Base-by-base conservation (phyloP, 2,329 filamentous ascomycete genomes). In the Curvularia sp. region DNA sequence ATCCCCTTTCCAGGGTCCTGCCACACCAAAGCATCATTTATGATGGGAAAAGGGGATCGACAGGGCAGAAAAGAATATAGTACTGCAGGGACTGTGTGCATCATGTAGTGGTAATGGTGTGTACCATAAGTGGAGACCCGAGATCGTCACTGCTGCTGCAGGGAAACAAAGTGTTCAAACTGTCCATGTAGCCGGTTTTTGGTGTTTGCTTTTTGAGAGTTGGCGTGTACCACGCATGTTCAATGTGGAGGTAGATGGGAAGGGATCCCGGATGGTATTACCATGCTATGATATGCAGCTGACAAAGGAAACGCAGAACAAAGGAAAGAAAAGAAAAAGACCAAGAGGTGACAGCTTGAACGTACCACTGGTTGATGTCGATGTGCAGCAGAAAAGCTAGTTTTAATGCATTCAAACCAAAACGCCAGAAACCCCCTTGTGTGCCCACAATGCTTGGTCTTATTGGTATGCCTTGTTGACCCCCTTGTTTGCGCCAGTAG, bases 101-200 rank as follows among this genome's bases (percentile, higher is more conserved):
- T 38, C 15, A 18, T 38, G 13, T 2, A 7, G 35, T 38, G 35
- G 35, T 18, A 38, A 38, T 18, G 35, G 24, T 13, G 4, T 6
- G 31, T 38, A 49, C 5, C 49, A 46, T 13, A 18, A 5, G 42
- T 44, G 50, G 53, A 41, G 43, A 49, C 24, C 41, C 50, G 41
- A 53, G 50, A 53, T 53, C 39, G 15, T 44, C 49, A 43, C 38
- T 31, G 24, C 38, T 28, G 28, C 20, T 44, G 39, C 30, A 53
- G 41, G 41, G 49, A 38, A 39, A n/a, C 18, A 43, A 24, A 26
- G 20, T 15, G 12, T 9, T 26, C 22, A 26, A 26, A 43, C 41
- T 43, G 41, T 26, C 20, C 12, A 43, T 18, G 20, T 24, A 43
- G 41, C 39, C 39, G 31, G 48, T 18, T 39, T 26, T 18, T 20